Base-by-base conservation (phyloP, 139 green algal genomes). In the Eudorina sp. region DNA sequence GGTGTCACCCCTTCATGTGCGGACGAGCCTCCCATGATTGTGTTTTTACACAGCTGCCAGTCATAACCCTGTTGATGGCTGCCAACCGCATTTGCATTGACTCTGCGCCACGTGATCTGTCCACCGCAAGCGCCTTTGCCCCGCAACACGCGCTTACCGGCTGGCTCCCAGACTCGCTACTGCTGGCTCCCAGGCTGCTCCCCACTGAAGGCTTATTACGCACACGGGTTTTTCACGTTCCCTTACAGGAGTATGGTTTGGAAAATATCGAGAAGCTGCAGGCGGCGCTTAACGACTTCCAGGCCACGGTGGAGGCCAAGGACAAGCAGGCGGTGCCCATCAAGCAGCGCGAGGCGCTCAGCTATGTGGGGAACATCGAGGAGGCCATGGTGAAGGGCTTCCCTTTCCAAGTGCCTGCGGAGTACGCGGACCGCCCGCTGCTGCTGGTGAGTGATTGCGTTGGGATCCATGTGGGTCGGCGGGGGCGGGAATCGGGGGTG, bases 351-450 rank as follows among this genome's bases (percentile, higher is more conserved):
- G 93, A 98, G 91, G 91, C 93, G 25, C 94, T 99, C 70, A 86
- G 89, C 31, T 96, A 95, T 79, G 96, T 99, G 25, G 93, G 95
- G 23, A 38, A 85, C 3, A 93, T 98, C n/a, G 96, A 99, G 92
- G 95, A 99, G 92, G 92, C 95, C 46, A 99, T 99, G 97, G 96
- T 99, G 29, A 94, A 95, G 85, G 95, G 92, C 18, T 98, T 99
- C 92, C 96, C 97, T 76, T 99, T 98, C 74, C 64, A 96, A 75
- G 95, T 99, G 43, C 97, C 98, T 5, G 69, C 85, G 27, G 90
- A 98, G 86, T 99, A 99, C 84, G 91, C 89, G 6, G 90, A 95
- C 87, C 91, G 97, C 83, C 98, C 98, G 29, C 94, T 97, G 91
- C 96, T 99, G 72, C 97, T 98, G 95, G 96, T 96, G 55, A 78